Conservation (phyloP, 352 stramenopile genomes). For the Globisporangium emineosum region DNA sequence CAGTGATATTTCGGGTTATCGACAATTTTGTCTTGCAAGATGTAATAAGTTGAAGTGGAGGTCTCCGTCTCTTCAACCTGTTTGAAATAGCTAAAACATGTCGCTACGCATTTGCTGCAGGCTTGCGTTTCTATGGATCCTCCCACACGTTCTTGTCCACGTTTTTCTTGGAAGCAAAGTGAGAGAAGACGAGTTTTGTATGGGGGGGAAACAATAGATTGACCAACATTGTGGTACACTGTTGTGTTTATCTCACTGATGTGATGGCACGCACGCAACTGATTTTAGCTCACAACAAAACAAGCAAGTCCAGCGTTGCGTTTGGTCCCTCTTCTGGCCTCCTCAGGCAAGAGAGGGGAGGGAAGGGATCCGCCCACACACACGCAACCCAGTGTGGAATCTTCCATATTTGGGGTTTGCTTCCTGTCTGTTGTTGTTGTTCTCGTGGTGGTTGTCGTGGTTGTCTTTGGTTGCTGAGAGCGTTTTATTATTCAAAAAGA, state of each 20-base stretch:
- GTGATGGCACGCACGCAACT: too few relatives aligned
- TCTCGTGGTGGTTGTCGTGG: background rate
- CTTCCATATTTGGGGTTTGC: background rate
- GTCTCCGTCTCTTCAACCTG: background rate
- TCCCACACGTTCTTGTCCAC: background rate
- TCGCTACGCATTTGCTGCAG: background rate
- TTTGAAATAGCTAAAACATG: background rate
- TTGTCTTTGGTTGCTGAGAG: background rate
- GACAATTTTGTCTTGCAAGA: background rate
- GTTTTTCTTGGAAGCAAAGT: too few relatives aligned
- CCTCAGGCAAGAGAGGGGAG: too few relatives aligned
- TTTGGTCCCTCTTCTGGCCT: too few relatives aligned
- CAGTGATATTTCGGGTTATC: slow-evolving; percentile 1
- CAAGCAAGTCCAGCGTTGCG: too few relatives aligned
- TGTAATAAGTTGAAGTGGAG: background rate
- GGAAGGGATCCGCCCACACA: background rate
- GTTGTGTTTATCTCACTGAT: too few relatives aligned
- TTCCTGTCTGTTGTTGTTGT: background rate
- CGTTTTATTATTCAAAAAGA: slow-evolving; percentile 10
- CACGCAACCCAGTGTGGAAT: background rate
- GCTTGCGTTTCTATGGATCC: background rate
- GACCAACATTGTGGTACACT: too few relatives aligned
- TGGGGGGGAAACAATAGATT: too few relatives aligned
- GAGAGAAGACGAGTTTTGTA: too few relatives aligned
- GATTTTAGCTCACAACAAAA: too few relatives aligned